Conservation (phyloP, 2,329 filamentous ascomycete genomes). For the Sarocladium kiliense region DNA sequence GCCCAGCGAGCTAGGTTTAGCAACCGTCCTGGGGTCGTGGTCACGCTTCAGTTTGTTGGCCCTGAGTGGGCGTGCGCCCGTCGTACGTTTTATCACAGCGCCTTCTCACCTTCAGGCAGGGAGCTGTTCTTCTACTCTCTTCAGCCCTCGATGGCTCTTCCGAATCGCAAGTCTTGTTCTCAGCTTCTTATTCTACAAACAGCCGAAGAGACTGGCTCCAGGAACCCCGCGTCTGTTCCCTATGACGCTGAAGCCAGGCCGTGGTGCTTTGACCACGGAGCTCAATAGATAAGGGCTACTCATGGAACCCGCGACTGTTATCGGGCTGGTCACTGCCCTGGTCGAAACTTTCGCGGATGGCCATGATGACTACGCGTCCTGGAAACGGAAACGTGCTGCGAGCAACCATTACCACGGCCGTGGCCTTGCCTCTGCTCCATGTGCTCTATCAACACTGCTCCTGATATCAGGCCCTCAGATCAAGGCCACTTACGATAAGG, state of each 20-base stretch:
- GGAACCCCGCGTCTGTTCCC: background rate
- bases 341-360: conserved; percentile 14
- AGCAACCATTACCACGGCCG: conserved; percentile 27
- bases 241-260: background rate
- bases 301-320: conserved; percentile 18
- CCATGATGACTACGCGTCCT: conserved; percentile 24
- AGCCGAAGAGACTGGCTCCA: background rate
- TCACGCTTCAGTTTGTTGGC: background rate
- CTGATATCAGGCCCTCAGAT: conserved; percentile 23
- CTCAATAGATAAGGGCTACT: conserved; percentile 2
- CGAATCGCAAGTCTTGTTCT: background rate
- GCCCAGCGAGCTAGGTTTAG: background rate
- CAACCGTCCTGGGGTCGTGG: background rate
- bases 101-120: background rate
- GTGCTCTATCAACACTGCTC: conserved; percentile 29
- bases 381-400: conserved; percentile 26
- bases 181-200: background rate
- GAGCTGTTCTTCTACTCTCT: background rate
- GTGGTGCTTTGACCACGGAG: background rate
- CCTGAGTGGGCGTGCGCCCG: background rate
- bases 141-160: conserved; percentile 1
- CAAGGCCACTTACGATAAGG: conserved; percentile 27
- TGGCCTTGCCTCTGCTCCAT: conserved; percentile 17
- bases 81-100: background rate
- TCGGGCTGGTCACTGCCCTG: conserved; percentile 16